Conservation (phyloP, 2,329 filamentous ascomycete genomes). For the Botrytis paeoniae region DNA sequence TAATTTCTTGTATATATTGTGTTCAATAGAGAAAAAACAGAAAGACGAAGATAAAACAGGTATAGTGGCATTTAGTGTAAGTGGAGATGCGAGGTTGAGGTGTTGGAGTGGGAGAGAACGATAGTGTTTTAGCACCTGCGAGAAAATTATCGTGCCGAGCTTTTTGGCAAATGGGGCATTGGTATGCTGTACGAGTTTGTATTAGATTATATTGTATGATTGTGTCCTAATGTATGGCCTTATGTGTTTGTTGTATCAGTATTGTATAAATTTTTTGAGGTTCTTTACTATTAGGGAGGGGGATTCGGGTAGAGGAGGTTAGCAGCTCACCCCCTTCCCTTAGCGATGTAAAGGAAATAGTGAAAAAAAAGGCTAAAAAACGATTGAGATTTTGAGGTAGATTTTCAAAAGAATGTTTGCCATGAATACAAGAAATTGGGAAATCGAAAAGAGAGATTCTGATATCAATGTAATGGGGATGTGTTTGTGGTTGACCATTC, state of each 20-base stretch:
- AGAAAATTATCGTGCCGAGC: neutral
- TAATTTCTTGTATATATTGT: accelerated
- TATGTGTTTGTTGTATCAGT: too few relatives aligned
- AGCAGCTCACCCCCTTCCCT: neutral
- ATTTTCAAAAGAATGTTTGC: neutral
- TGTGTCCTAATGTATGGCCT: neutral
- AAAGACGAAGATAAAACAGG: neutral
- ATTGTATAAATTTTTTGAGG: neutral
- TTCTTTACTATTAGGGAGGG: neutral
- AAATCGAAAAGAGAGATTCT: neutral
- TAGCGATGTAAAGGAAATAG: neutral
- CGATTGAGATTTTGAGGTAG: neutral
- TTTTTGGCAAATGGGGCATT: neutral
- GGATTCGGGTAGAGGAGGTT: neutral
- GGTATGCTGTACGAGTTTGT: neutral
- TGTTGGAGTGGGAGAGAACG: neutral
- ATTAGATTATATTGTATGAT: neutral
- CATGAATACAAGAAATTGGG: neutral
- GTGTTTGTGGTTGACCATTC: too few relatives aligned
- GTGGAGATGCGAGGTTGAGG: neutral
- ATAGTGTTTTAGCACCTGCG: neutral
- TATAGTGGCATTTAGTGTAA: neutral
- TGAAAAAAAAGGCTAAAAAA: neutral
- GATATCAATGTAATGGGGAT: neutral
- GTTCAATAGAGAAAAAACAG: accelerated